Evolutionary conservation across 2,329 filamentous ascomycete genomes (phyloP).

Genomic region (Pseudocercospora vitis): DNA sequence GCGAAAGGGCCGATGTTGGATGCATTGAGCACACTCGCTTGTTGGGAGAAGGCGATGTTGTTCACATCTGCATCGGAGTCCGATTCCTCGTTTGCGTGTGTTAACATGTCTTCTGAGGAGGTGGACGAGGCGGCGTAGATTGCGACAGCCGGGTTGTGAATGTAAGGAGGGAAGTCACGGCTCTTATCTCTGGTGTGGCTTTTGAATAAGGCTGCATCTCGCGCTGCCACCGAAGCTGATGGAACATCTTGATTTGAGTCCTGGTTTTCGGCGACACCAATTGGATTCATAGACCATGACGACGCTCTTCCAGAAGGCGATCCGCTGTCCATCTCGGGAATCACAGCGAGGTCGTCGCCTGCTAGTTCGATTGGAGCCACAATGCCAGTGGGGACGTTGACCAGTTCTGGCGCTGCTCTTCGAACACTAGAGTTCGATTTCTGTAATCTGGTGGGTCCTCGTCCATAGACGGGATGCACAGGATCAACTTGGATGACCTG

Average conservation of each 20-base stretch:
- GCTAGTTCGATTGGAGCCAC: constrained; percentile 1
- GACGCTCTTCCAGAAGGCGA: constrained; percentile 14
- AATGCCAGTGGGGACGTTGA: not conserved
- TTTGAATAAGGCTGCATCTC: not conserved
- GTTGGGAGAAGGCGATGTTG: not conserved
- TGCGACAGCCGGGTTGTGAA: not conserved
- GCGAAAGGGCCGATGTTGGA: not conserved
- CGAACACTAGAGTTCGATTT: constrained; percentile 11
- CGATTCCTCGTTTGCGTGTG: too few relatives aligned
- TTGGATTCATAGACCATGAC: not conserved
- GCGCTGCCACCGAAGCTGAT: not conserved
- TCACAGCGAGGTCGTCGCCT: constrained; percentile 12
- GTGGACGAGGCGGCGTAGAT: not conserved
- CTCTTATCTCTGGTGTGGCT: not conserved
- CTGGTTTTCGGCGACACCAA: not conserved
- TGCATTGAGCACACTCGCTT: not conserved
- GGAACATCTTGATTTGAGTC: not conserved
- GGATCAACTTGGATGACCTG: constrained; percentile 1
- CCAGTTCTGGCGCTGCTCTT: constrained; percentile 5
- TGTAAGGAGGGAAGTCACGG: not conserved
- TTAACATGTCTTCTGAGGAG: not conserved
- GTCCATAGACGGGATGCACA: constrained; percentile 4
- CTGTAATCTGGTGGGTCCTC: constrained; percentile 9
- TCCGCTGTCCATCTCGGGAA: constrained; percentile 16
- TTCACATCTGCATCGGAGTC: too few relatives aligned